Evolutionary conservation across 306 rosid species (phyloP).

Genomic region (Gleditsia sinensis): DNA sequence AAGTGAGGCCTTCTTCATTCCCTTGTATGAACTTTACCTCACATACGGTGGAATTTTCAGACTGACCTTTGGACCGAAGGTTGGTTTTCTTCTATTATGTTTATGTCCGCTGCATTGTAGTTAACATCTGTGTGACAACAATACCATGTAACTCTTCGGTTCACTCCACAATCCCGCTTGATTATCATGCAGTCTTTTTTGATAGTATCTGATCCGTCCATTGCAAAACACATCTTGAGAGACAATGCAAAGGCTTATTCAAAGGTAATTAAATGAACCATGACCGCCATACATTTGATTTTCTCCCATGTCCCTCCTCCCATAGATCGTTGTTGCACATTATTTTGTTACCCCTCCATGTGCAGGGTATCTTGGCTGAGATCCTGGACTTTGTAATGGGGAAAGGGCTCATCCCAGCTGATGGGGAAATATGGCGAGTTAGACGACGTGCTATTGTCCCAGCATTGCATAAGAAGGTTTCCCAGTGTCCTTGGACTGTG

Average conservation of each 20-base stretch:
- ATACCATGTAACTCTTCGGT: not conserved
- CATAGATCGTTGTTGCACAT: not conserved
- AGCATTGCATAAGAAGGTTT: conserved; percentile 86
- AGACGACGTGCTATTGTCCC: conserved; percentile 93
- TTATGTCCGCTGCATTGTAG: not conserved
- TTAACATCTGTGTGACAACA: conserved; percentile 20
- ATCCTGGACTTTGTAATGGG: conserved; percentile 97
- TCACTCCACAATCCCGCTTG: conserved; percentile 29
- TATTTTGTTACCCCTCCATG: conserved; percentile 24
- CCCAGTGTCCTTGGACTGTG: conserved; percentile 29
- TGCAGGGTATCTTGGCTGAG: conserved; percentile 98
- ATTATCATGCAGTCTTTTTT: conserved; percentile 78
- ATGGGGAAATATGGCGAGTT: conserved; percentile 93
- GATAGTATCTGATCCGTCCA: conserved; percentile 94
- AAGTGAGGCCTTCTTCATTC: conserved; percentile 88
- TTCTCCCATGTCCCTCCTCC: conserved; percentile 10
- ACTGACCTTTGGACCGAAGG: conserved; percentile 96
- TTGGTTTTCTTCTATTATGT: conserved; percentile 37
- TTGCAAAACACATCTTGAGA: conserved; percentile 82
- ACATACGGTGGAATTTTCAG: conserved; percentile 92
- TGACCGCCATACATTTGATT: not conserved
- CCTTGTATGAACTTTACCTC: conserved; percentile 84
- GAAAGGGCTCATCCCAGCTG: conserved; percentile 98
- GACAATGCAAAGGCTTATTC: conserved; percentile 94
- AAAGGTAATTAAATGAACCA: conserved; percentile 56